A percentile compares a stretch with the other conserved stretches of the same genome.
Conservation (phyloP, 495 filamentous ascomycete genomes). For the Penicillium lagena region DNA sequence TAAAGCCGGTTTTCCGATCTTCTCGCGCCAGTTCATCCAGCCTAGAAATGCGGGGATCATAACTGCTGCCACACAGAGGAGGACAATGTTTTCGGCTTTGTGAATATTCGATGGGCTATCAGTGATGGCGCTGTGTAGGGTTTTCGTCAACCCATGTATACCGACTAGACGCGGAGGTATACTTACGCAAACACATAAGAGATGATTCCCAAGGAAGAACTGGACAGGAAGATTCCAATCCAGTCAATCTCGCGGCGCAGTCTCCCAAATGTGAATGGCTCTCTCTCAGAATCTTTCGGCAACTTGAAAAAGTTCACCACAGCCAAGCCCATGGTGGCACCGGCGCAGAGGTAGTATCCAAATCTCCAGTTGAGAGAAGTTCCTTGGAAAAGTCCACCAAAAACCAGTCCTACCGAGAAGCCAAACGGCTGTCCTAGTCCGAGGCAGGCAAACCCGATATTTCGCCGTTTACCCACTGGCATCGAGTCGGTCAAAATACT, state of each 20-base stretch:
- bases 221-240: constrained; percentile 38
- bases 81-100: constrained; percentile 26
- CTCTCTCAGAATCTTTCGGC: constrained; percentile 10
- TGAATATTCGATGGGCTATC: constrained; percentile 28
- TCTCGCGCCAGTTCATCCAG: constrained; percentile 42
- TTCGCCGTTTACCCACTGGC: constrained; percentile 36
- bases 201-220: constrained; percentile 34
- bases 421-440: constrained; percentile 46
- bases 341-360: constrained; percentile 43
- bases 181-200: constrained; percentile 42
- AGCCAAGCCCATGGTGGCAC: constrained; percentile 26
- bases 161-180: not conserved
- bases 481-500: constrained; percentile 41
- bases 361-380: constrained; percentile 38
- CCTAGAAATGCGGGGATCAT: constrained; percentile 38
- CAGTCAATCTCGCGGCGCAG: constrained; percentile 41
- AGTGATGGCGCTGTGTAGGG: constrained; percentile 25
- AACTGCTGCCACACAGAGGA: constrained; percentile 28
- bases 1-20: constrained; percentile 33
- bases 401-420: constrained; percentile 46
- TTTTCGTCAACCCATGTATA: not conserved
- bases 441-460: constrained; percentile 44
- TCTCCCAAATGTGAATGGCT: constrained; percentile 5
- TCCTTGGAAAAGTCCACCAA: constrained; percentile 43
- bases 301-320: constrained; percentile 29